phyloP scores from a whole-genome alignment of 2,329 filamentous ascomycete genomes.

The Juglanconis oblonga region DNA sequence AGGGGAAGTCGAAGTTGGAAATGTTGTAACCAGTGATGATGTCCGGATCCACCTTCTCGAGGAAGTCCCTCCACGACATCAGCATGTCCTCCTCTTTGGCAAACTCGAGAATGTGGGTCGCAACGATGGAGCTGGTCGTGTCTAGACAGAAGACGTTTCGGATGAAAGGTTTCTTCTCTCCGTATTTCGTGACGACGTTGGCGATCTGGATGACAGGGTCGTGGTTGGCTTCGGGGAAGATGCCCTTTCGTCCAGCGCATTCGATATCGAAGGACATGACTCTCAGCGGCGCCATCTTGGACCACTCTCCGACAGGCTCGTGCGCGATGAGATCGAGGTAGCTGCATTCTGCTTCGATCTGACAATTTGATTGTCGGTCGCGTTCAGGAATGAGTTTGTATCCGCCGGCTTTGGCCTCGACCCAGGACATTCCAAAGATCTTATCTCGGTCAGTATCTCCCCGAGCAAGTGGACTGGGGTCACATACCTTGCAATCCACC shows the following conservation, averaged over 20 bases:
- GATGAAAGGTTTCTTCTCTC: slow-evolving; percentile 93
- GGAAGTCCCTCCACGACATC: slow-evolving; percentile 85
- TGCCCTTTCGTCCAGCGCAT: slow-evolving; percentile 93
- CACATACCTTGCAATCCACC: slow-evolving; percentile 83
- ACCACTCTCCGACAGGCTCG: slow-evolving; percentile 88
- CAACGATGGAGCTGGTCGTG: slow-evolving; percentile 88
- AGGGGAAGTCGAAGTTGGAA: slow-evolving; percentile 97
- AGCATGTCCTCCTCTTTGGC: slow-evolving; percentile 83
- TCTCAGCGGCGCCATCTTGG: slow-evolving; percentile 92
- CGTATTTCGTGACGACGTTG: slow-evolving; percentile 90
- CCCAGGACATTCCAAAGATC: slow-evolving; percentile 96
- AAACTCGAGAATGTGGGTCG: slow-evolving; percentile 87
- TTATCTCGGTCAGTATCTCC: slow-evolving; percentile 28
- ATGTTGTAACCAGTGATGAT: slow-evolving; percentile 99
- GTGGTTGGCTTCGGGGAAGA: slow-evolving; percentile 88
- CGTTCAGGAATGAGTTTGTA: slow-evolving; percentile 67
- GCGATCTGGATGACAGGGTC: slow-evolving; percentile 98
- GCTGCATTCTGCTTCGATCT: slow-evolving; percentile 86
- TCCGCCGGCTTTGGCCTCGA: slow-evolving; percentile 73
- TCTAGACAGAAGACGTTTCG: slow-evolving; percentile 96
- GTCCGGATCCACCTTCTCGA: slow-evolving; percentile 88
- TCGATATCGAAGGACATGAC: slow-evolving; percentile 98
- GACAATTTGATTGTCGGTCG: slow-evolving; percentile 83
- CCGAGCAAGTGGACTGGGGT: neutral
- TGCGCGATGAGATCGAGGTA: slow-evolving; percentile 85